Percentiles rank a stretch among this genome's conserved stretches.
These are phyloP conservation scores for Trichoderma sp. DNA, from an alignment of 2,329 filamentous ascomycete species.

Conservation along the genomic window DNA sequence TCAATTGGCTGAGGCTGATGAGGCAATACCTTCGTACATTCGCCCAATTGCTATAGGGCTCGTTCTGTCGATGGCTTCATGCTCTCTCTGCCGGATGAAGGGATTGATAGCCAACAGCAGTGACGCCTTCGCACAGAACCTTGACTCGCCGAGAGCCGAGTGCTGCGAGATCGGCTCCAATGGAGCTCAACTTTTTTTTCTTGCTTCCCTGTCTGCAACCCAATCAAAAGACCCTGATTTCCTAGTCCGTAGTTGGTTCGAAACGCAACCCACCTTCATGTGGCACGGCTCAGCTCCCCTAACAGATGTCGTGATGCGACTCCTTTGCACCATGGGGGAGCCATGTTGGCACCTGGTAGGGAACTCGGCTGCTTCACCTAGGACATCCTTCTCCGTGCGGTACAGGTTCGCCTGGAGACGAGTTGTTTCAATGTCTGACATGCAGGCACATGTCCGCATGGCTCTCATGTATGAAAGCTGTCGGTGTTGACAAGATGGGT, in stretches of 20 bases:
- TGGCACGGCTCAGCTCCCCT: neutral
- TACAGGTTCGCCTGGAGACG: too few species aligned
- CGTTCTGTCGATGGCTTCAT: neutral
- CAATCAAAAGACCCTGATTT: slow-evolving; percentile 12
- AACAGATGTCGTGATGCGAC: neutral
- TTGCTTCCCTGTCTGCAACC: neutral
- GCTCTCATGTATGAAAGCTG: neutral
- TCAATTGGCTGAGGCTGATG: neutral
- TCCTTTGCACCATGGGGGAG: too few species aligned
- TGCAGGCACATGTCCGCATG: neutral
- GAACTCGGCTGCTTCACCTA: too few species aligned
- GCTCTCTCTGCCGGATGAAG: neutral
- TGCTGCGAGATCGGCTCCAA: slow-evolving; percentile 24
- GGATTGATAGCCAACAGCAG: neutral
- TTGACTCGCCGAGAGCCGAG: neutral
- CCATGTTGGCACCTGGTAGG: too few species aligned
- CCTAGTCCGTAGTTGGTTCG: neutral
- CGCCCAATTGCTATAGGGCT: neutral
- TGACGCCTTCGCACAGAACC: neutral
- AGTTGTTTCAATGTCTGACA: neutral
- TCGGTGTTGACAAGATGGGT: neutral
- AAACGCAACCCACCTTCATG: neutral
- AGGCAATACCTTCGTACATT: too few species aligned
- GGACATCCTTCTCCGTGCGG: too few species aligned
- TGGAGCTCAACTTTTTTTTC: slow-evolving; percentile 17